Evolutionary conservation across 2,329 filamentous ascomycete species (phyloP).

Genomic region (Botrytis hyacinthi): DNA sequence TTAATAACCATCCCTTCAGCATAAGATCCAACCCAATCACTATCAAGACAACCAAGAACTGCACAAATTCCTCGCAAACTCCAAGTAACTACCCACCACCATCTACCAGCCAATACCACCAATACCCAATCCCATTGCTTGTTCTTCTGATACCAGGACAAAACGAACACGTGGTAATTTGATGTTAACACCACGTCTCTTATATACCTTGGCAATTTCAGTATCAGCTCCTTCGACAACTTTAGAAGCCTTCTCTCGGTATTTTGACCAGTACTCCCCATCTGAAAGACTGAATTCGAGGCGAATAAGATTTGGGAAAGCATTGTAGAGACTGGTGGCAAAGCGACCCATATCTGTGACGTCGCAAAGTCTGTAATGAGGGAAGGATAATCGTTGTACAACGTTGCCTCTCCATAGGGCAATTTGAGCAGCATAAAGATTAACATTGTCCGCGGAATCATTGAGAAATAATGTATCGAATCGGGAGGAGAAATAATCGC

Average conservation of each 20-base stretch:
- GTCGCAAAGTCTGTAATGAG: not conserved
- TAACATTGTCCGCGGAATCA: not conserved
- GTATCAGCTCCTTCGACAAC: not conserved
- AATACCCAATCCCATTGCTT: not conserved
- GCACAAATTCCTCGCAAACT: not conserved
- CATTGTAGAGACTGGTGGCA: not conserved
- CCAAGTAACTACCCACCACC: not conserved
- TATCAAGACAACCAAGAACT: not conserved
- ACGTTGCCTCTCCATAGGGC: not conserved
- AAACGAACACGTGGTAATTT: not conserved
- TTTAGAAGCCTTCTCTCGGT: not conserved
- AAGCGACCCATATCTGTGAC: not conserved
- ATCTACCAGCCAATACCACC: not conserved
- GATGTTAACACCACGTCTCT: not conserved
- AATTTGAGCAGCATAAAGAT: not conserved
- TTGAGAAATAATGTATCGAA: constrained; percentile 13
- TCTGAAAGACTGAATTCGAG: not conserved
- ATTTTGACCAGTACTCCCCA: not conserved
- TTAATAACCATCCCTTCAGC: not conserved
- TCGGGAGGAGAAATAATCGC: not conserved
- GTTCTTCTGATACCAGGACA: not conserved
- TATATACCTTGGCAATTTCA: not conserved
- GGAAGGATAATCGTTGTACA: not conserved
- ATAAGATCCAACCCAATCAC: not conserved
- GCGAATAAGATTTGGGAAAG: not conserved